A percentile compares a stretch with the other conserved stretches of the same genome.
Evolutionary conservation across 331 rosid species (phyloP).

Genomic region (Erythrophleum ivorense): DNA sequence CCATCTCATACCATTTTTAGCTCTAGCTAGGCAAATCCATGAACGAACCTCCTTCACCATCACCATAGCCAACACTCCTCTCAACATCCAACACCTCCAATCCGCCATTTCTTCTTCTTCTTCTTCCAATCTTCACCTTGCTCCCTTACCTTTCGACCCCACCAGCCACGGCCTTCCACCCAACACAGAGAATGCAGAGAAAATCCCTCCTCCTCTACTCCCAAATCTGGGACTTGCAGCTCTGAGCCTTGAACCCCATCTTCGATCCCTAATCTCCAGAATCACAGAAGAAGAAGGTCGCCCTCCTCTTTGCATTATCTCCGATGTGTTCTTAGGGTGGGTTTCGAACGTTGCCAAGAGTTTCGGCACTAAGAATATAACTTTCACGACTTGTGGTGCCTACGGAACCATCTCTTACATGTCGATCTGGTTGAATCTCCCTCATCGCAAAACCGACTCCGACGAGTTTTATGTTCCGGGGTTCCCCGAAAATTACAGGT

Average conservation of each 20-base stretch:
- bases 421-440: slow-evolving; percentile 49
- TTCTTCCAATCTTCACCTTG: slow-evolving; percentile 41
- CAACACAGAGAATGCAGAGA: slow-evolving; percentile 66
- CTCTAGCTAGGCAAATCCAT: slow-evolving; percentile 51
- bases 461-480: slow-evolving; percentile 59
- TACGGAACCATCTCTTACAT: slow-evolving; percentile 65
- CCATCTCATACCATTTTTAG: slow-evolving; percentile 60
- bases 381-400: slow-evolving; percentile 69
- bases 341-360: slow-evolving; percentile 51
- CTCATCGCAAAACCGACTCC: slow-evolving; percentile 46
- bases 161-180: slow-evolving; percentile 58
- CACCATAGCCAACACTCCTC: slow-evolving; percentile 48
- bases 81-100: slow-evolving; percentile 45
- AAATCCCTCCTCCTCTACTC: slow-evolving; percentile 37
- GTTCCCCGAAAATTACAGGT: slow-evolving; percentile 58
- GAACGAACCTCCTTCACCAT: slow-evolving; percentile 34
- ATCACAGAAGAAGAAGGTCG: slow-evolving; percentile 51
- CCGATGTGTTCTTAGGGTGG: slow-evolving; percentile 71
- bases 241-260: slow-evolving; percentile 54
- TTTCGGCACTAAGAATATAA: slow-evolving; percentile 43
- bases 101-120: slow-evolving; percentile 42
- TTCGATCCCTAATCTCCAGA: slow-evolving; percentile 43
- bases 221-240: slow-evolving; percentile 33
- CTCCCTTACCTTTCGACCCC: slow-evolving; percentile 51
- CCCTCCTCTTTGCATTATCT: slow-evolving; percentile 59